Evolutionary conservation across 2,329 filamentous ascomycete genomes (phyloP).

Genomic region (Xylariomycetidae sp.): DNA sequence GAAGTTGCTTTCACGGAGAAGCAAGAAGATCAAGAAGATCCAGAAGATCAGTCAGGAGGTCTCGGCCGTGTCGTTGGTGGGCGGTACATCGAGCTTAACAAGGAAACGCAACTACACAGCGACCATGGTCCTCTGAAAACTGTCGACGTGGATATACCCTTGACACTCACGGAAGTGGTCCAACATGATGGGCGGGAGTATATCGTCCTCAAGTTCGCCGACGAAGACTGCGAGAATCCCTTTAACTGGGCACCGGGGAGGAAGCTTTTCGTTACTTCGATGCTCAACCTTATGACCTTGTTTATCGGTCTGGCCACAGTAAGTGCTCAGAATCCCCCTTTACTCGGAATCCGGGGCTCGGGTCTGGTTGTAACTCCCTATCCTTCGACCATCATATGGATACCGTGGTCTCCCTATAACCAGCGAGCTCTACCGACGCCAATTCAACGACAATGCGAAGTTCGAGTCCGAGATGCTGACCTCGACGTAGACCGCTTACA

Average conservation of each 20-base stretch:
- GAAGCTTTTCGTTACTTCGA: conserved; percentile 40
- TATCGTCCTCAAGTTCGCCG: conserved; percentile 40
- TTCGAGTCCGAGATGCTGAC: no score
- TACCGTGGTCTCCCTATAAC: no score
- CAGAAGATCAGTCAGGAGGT: conserved; percentile 6
- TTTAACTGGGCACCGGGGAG: conserved; percentile 44
- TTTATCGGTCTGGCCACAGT: conserved; percentile 52
- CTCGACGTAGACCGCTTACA: conserved; percentile 48
- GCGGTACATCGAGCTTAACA: conserved; percentile 27
- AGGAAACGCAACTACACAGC: conserved; percentile 24
- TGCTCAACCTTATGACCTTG: conserved; percentile 48
- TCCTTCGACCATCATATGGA: no score
- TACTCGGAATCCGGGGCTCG: no score
- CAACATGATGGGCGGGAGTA: conserved; percentile 38
- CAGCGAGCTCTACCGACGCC: no score
- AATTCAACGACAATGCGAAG: no score
- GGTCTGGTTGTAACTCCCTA: no score
- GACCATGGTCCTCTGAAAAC: conserved; percentile 33
- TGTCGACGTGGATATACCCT: conserved; percentile 43
- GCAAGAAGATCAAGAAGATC: conserved; percentile 1
- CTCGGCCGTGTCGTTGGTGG: conserved; percentile 35
- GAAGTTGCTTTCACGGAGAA: neutral
- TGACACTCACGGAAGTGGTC: conserved; percentile 39
- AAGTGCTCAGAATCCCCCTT: no score
- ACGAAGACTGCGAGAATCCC: conserved; percentile 43